Conservation (phyloP, 306 rosid species). For the Luffa acutangula region DNA sequence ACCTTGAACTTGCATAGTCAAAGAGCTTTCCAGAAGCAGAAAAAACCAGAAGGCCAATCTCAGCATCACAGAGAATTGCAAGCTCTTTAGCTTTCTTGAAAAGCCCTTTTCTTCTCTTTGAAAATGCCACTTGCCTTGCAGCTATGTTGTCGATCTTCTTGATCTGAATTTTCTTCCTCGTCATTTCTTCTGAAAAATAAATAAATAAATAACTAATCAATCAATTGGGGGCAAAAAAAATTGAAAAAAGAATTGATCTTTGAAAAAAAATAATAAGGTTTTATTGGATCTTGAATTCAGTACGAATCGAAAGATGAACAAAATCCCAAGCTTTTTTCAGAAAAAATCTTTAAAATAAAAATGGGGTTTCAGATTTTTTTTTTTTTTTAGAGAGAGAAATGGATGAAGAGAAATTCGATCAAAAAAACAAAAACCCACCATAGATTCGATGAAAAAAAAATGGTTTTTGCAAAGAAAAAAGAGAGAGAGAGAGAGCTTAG, state of each 20-base stretch:
- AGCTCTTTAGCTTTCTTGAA: constrained; percentile 20
- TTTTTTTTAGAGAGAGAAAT: not conserved
- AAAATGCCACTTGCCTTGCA: constrained; percentile 34
- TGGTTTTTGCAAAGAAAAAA: not conserved
- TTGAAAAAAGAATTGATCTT: not conserved
- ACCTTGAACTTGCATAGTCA: constrained; percentile 5
- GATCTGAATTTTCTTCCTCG: constrained; percentile 25
- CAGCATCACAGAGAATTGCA: constrained; percentile 7
- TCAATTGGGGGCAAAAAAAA: not conserved
- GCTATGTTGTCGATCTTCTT: constrained; percentile 32
- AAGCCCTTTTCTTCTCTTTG: constrained; percentile 13
- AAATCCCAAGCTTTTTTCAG: not conserved
- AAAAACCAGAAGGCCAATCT: constrained; percentile 2
- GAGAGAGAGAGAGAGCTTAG: not conserved
- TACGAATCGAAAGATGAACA: not conserved
- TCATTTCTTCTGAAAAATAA: constrained; percentile 8
- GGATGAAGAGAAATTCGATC: not conserved
- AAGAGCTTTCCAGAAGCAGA: constrained; percentile 13
- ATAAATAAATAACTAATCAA: not conserved
- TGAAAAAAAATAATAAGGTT: not conserved
- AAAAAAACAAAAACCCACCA: not conserved
- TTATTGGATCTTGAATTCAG: not conserved
- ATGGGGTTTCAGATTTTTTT: not conserved
- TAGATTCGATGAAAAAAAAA: not conserved
- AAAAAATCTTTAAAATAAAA: not conserved